Evolutionary conservation across 768 basidiomycete genomes (phyloP), one percentile per base, ranked within the genome.

Genomic region (Russula abietina): DNA sequence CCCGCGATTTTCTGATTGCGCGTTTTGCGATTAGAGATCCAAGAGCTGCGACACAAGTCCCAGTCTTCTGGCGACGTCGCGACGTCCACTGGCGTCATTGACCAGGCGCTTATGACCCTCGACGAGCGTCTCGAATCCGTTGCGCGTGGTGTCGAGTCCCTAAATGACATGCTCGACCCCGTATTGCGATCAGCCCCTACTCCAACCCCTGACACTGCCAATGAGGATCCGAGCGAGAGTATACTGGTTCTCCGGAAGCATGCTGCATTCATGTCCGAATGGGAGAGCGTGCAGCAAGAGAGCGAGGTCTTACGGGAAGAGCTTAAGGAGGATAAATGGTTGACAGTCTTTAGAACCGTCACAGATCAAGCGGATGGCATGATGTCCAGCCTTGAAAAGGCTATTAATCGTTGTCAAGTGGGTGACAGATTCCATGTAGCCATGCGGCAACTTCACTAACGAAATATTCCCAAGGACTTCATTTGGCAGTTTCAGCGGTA

Each of bases 361-460:
- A 87, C 92, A 48, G 89, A 94, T 70, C 95, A 98, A 73, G 95
- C 96, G 48, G 92, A 94, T 72, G 93, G 92, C 28, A 97, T 98
- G 96, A 96, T 98, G 93, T 84, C 84, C 32, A 91, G 91, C 70
- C 76, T 99, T 68, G 92, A 98, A 76, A 98, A 96, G 73, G 93
- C 91, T 10, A 86, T 96, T 49, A 86, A 86, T 69, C 85, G 90
- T 67, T 95, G 93, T 77, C 89, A 91, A 78, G 93, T 92, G 69
- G 66, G 85, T 52, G 71, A 49, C 45, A 67, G 38, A 17, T 39
- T 14, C 41, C 4, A 70, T 14, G 32, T 30, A 12, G 33, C 52
- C 59, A 30, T 38, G 36, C 28, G 48, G 45, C 55, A 24, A 32
- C 28, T 17, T 45, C 19, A 51, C 49, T 67, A 52, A 46, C 41